Base-by-base conservation (phyloP, 345 rosid species). In the Lepidium didymum region DNA sequence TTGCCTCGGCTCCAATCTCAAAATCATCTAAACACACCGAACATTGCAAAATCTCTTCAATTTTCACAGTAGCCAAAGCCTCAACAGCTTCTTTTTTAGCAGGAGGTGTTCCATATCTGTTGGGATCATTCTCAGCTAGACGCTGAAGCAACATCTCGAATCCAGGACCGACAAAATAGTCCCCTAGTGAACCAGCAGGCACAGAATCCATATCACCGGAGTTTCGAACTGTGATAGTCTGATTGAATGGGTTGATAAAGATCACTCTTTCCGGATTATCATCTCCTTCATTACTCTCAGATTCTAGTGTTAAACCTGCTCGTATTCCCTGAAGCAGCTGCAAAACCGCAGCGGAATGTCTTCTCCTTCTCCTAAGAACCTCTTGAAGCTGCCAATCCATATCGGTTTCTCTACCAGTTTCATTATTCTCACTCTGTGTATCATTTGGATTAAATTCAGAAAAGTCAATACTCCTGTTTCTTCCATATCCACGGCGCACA, bases 1-100 rank as follows among this genome's bases (percentile, higher is more conserved):
- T 90, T 6, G 87, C 92, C 46, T 83, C 83, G 0, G 65, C 53
- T 1, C 93, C 96, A 23, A 83, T 45, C 73, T 81, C 87, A 56
- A 86, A 77, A 56, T 92, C 93, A 73, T 92, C 96, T 71, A 92
- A 81, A 76, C 98, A 92, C n/a, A 92, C 96, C 0, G 84, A 80
- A 67, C 98, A 92, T 52, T 88, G 91, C 51, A 79, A 10, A 41
- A 56, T 69, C 82, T 86, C 91, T 72, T 78, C 46, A 8, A 86
- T 64, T 46, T 59, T 67, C 61, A 86, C 90, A n/a, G 64, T 75
- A 1, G 86, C 86, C 81, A 92, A 61, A 33, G 85, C 88, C 67
- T 92, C 90, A 31, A 90, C 56, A 1, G 84, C 98, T 56, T 88
- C 98, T 72, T 84, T 92, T 14, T 67, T 78, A 14, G 98, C 90